Percentiles rank a stretch among this genome's conserved stretches.
phyloP scores from a whole-genome alignment of 345 rosid genomes.

The Eucalyptus tenuipes region DNA sequence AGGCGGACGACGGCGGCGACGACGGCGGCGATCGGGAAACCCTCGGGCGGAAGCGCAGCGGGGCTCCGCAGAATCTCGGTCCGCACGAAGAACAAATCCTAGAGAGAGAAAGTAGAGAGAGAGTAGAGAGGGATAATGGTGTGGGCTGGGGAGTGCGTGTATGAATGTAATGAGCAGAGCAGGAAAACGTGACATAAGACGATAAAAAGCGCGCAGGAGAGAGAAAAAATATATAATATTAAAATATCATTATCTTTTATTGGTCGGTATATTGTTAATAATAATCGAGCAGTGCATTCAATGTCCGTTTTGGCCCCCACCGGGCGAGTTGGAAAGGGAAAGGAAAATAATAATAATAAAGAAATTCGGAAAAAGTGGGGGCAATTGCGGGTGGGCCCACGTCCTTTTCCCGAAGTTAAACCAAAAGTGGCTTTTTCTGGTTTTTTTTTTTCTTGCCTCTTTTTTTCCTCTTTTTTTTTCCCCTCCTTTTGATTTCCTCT shows the following conservation, averaged over 20 bases:
- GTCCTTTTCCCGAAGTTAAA: constrained; percentile 28
- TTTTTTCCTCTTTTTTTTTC: too few relatives aligned
- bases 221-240: background rate
- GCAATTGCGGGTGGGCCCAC: constrained; percentile 31
- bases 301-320: background rate
- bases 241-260: background rate
- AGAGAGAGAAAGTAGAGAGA: background rate
- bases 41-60: background rate
- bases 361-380: background rate
- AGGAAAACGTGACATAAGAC: constrained; percentile 37
- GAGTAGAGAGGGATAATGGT: background rate
- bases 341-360: background rate
- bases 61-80: background rate
- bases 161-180: background rate
- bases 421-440: constrained; percentile 6
- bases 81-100: background rate
- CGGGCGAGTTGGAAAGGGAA: background rate
- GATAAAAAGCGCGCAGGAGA: constrained; percentile 32
- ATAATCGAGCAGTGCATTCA: background rate
- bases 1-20: background rate
- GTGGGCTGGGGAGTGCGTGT: background rate
- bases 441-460: background rate
- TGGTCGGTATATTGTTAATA: background rate
- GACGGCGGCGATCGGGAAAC: background rate
- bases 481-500: too few relatives aligned